Percentiles rank a stretch among this genome's conserved stretches.
Conservation (phyloP, 2,329 filamentous ascomycete genomes). For the Daldinia sp. region DNA sequence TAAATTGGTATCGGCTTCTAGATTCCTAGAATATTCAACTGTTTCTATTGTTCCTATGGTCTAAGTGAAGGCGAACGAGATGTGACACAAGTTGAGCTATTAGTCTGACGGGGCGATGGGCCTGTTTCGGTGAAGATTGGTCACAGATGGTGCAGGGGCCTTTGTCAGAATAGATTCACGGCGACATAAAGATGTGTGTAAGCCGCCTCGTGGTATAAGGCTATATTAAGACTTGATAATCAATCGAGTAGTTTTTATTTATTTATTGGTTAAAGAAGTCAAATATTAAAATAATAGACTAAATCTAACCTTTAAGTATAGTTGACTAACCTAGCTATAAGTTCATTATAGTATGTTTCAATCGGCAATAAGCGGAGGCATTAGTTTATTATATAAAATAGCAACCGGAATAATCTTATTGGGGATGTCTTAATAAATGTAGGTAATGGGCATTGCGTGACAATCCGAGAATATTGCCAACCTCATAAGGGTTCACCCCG, state of each 20-base stretch:
- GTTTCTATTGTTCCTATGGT: not conserved
- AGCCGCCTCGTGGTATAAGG: not conserved
- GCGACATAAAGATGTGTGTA: not conserved
- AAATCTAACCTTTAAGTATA: not conserved
- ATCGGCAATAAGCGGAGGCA: not conserved
- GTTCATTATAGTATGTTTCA: not conserved
- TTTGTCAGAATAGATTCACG: slow-evolving; percentile 1
- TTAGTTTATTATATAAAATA: not conserved
- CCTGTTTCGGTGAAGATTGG: slow-evolving; percentile 1
- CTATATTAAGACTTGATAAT: not conserved
- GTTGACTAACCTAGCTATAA: no score
- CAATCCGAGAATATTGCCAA: slow-evolving; percentile 25
- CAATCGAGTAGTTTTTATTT: not conserved
- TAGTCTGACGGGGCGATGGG: not conserved
- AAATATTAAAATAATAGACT: not conserved
- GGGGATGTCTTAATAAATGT: not conserved
- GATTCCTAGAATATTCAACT: not conserved
- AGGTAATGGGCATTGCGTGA: slow-evolving; percentile 32
- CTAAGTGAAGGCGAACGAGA: not conserved
- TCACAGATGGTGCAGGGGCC: not conserved
- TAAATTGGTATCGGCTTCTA: not conserved
- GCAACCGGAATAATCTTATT: not conserved
- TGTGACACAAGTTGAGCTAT: not conserved
- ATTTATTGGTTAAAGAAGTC: not conserved
- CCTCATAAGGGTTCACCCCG: slow-evolving; percentile 11